phyloP scores from a whole-genome alignment of 1,284 basidiomycete genomes.

The Cystobasidium slooffiae region DNA sequence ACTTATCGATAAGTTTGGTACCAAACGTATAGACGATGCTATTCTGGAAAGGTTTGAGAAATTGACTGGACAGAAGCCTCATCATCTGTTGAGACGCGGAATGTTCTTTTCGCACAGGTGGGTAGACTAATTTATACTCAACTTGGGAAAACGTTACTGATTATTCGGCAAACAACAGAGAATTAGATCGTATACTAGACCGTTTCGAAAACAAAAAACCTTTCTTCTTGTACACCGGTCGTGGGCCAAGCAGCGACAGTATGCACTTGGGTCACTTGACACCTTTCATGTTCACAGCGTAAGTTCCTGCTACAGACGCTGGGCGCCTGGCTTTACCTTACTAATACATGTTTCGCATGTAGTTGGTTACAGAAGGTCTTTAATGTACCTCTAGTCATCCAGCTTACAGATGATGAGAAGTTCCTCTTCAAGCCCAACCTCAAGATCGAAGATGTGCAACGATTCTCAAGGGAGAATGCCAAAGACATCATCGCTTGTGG shows the following conservation, averaged over 20 bases:
- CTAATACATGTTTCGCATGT: too few relatives aligned
- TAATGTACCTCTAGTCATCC: slow-evolving; percentile 16
- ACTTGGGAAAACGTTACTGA: background rate
- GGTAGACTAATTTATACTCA: slow-evolving; percentile 51
- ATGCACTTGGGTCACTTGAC: slow-evolving; percentile 99
- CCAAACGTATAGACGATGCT: slow-evolving; percentile 74
- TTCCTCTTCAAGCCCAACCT: slow-evolving; percentile 96
- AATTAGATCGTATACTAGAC: slow-evolving; percentile 91
- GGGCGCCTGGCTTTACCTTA: background rate
- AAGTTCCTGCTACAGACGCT: slow-evolving; percentile 54
- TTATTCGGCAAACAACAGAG: slow-evolving; percentile 62
- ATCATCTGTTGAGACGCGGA: slow-evolving; percentile 84
- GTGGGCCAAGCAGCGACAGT: slow-evolving; percentile 93
- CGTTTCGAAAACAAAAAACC: slow-evolving; percentile 96
- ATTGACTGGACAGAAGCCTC: slow-evolving; percentile 87
- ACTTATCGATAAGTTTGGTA: slow-evolving; percentile 91
- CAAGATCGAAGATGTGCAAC: slow-evolving; percentile 84
- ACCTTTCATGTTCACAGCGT: slow-evolving; percentile 97
- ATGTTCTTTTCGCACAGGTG: slow-evolving; percentile 98
- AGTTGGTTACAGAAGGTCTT: slow-evolving; percentile 15
- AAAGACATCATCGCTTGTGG: slow-evolving; percentile 96
- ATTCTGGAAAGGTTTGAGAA: slow-evolving; percentile 88
- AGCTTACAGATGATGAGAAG: slow-evolving; percentile 87
- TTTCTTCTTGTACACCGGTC: slow-evolving; percentile 97
- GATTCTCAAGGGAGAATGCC: slow-evolving; percentile 84